These are phyloP conservation scores for Penicillium sp. DNA, from an alignment of 2,329 filamentous ascomycete species.

Conservation along the genomic window DNA sequence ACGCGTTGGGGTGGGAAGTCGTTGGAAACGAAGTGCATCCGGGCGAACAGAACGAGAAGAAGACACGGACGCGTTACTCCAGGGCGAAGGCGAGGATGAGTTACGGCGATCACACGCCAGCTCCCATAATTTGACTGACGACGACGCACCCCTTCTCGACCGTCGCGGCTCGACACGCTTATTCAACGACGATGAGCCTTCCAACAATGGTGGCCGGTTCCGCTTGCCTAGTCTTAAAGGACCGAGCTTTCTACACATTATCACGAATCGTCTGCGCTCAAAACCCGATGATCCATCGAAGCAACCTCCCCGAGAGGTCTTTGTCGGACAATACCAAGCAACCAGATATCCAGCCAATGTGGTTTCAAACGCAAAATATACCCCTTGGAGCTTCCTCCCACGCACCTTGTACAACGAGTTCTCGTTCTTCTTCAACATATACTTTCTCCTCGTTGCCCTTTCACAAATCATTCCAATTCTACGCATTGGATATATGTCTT, in stretches of 20 bases:
- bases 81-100: slow-evolving; percentile 57
- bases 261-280: slow-evolving; percentile 25
- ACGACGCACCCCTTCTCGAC: slow-evolving; percentile 71
- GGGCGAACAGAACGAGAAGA: slow-evolving; percentile 50
- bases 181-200: slow-evolving; percentile 35
- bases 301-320: slow-evolving; percentile 66
- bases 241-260: slow-evolving; percentile 28
- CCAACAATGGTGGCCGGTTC: slow-evolving; percentile 53
- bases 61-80: slow-evolving; percentile 66
- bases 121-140: slow-evolving; percentile 55
- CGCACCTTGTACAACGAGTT: slow-evolving; percentile 97
- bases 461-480: slow-evolving; percentile 89
- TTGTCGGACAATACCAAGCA: slow-evolving; percentile 70
- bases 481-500: slow-evolving; percentile 89
- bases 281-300: slow-evolving; percentile 42
- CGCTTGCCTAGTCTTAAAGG: slow-evolving; percentile 68
- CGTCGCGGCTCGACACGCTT: slow-evolving; percentile 39
- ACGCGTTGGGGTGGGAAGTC: slow-evolving; percentile 48
- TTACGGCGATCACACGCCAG: slow-evolving; percentile 61
- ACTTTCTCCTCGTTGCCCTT: slow-evolving; percentile 90
- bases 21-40: slow-evolving; percentile 38
- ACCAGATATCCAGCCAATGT: slow-evolving; percentile 83
- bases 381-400: slow-evolving; percentile 87
- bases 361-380: slow-evolving; percentile 97
- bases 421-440: slow-evolving; percentile 99